Evolutionary conservation across 129 eudicot genomes (phyloP), one percentile per base, ranked within the genome.

Genomic region (Apium graveolens): DNA sequence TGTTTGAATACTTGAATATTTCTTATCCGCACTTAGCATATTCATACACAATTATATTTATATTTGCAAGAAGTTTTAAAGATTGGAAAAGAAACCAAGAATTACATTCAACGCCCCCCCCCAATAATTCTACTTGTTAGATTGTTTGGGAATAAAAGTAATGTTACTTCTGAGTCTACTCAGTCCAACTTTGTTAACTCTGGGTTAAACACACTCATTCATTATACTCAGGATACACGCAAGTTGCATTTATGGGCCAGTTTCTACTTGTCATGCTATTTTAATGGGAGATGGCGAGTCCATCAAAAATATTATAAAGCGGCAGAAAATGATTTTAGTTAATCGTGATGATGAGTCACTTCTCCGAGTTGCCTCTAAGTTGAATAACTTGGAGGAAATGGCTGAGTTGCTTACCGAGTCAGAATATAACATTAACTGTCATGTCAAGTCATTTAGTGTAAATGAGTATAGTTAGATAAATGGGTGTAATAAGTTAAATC

Each of bases 201-300:
- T 1, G 80, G 82, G 87, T 86, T 86, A 83, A 78, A 83, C 83
- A 75, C 83, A 29, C 16, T 21, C 57, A 5, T 60, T 68, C 24
- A 53, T 82, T 80, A 81, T n/a, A n/a, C 89, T 10, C 74, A 80
- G 35, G 92, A 87, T 26, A 27, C 66, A 91, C n/a, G n/a, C n/a
- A 86, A 80, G 94, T 91, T 16, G 91, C 87, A 1, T 89, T 87
- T 38, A 87, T 86, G 17, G 97, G 97, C 14, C 84, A 85, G 0
- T 87, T 86, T 74, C 84, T 91, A 34, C 84, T 91, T 78, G 84
- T 11, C 97, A 89, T 31, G 92, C 90, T 3, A 89, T 87, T 45
- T 73, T 73, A 38, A 66, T 53, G 0, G 90, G 89, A 0, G 86
- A 89, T 29, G 70, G 69, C 26, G 89, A 84, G 1, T 86, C 87